phyloP scores from a whole-genome alignment of 2,329 filamentous ascomycete species.

The Paecilomyces dactylethromorphus region DNA sequence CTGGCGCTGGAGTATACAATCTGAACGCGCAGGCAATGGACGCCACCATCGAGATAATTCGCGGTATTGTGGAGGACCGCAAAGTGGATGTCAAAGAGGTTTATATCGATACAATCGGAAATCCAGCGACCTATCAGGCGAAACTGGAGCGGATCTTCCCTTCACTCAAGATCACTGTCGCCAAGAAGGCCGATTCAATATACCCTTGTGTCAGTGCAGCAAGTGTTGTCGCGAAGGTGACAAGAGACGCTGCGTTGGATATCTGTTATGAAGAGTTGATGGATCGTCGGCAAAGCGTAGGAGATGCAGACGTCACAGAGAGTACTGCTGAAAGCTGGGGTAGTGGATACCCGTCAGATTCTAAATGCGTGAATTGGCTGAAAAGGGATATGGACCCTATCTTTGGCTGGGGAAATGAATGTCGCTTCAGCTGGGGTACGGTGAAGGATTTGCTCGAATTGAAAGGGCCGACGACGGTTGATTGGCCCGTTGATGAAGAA shows the following conservation, averaged over 20 bases:
- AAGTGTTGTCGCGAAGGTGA: conserved; percentile 93
- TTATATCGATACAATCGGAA: conserved; percentile 92
- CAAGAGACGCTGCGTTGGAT: conserved; percentile 82
- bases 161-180: conserved; percentile 64
- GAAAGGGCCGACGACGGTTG: conserved; percentile 66
- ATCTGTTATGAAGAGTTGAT: conserved; percentile 59
- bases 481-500: conserved; percentile 75
- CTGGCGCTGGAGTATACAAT: conserved; percentile 60
- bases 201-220: conserved; percentile 92
- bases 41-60: conserved; percentile 76
- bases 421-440: conserved; percentile 92
- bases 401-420: conserved; percentile 93
- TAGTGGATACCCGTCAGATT: conserved; percentile 88
- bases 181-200: conserved; percentile 86
- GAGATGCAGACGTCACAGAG: conserved; percentile 21
- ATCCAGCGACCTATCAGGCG: conserved; percentile 73
- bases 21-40: conserved; percentile 95
- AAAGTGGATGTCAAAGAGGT: conserved; percentile 83
- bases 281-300: conserved; percentile 15
- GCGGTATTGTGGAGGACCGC: conserved; percentile 60
- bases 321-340: conserved; percentile 59
- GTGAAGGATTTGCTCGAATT: conserved; percentile 85
- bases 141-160: conserved; percentile 82
- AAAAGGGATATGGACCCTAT: conserved; percentile 81
- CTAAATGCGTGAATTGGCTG: conserved; percentile 72